These are phyloP conservation scores for Mytilinidion resinicola DNA, from an alignment of 495 filamentous ascomycete genomes.

Conservation along the genomic window DNA sequence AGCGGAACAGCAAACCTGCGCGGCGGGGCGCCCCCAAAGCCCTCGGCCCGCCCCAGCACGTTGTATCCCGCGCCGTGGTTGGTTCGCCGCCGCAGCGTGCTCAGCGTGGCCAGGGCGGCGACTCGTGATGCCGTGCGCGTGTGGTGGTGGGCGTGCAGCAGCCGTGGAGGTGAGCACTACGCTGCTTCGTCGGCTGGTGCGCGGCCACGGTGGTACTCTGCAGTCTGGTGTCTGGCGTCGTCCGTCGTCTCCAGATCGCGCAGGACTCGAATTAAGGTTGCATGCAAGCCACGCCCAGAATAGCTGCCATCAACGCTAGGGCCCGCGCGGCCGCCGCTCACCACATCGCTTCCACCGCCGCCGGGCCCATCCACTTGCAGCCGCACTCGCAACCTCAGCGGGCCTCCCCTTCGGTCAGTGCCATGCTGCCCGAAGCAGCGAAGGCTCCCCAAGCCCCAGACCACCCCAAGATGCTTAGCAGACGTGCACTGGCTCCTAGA, in stretches of 20 bases:
- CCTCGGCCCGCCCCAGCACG: too few relatives aligned
- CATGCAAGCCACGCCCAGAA: slow-evolving; percentile 28
- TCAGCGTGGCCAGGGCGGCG: too few relatives aligned
- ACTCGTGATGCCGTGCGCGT: too few relatives aligned
- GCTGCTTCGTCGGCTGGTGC: too few relatives aligned
- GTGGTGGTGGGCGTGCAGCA: too few relatives aligned
- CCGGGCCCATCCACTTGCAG: background rate
- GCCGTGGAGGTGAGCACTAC: too few relatives aligned
- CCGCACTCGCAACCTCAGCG: background rate
- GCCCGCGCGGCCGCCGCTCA: slow-evolving; percentile 6
- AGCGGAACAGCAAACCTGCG: too few relatives aligned
- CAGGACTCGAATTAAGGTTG: slow-evolving; percentile 25
- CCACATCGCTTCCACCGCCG: slow-evolving; percentile 5
- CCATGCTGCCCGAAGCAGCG: background rate
- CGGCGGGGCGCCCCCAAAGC: too few relatives aligned
- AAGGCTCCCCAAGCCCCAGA: background rate
- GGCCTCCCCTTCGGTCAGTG: background rate
- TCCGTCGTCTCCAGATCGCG: background rate
- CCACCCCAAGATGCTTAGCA: slow-evolving; percentile 10
- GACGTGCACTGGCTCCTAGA: slow-evolving; percentile 11
- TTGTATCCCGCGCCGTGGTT: too few relatives aligned
- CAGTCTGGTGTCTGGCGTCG: background rate
- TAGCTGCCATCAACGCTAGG: slow-evolving; percentile 11
- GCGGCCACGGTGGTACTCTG: background rate
- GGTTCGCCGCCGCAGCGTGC: too few relatives aligned